These are phyloP conservation scores for Pseudozyma sp. DNA, from an alignment of 1,284 basidiomycete genomes.

Conservation along the genomic window DNA sequence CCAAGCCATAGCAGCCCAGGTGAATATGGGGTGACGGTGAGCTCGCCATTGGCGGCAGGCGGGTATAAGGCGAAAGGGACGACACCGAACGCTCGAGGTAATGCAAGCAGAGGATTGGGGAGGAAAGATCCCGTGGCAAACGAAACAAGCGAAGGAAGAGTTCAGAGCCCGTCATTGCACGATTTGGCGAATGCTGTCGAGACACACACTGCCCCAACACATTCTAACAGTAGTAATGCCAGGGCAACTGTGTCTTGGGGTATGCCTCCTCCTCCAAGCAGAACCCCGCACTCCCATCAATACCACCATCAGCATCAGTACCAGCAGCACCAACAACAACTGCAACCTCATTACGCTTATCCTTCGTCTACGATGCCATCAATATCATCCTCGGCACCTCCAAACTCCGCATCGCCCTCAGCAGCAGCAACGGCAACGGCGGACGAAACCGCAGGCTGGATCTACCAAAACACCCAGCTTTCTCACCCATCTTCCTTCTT, in stretches of 20 bases:
- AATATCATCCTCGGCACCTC: no score
- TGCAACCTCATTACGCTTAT: not conserved
- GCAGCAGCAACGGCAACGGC: not conserved
- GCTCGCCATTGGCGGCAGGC: not conserved
- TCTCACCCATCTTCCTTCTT: not conserved
- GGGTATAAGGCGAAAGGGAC: not conserved
- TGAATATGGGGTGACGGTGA: not conserved
- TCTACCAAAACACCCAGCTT: constrained; percentile 2
- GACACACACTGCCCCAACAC: constrained; percentile 9
- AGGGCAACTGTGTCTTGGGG: not conserved
- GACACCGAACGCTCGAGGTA: not conserved
- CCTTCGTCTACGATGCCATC: not conserved
- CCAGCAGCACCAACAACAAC: constrained; percentile 2
- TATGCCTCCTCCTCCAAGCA: not conserved
- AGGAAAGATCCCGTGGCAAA: not conserved
- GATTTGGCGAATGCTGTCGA: constrained; percentile 35
- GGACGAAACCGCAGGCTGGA: not conserved
- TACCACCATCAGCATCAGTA: not conserved
- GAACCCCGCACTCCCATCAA: not conserved
- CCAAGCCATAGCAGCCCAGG: not conserved
- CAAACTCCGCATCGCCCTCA: no score
- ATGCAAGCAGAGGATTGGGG: not conserved
- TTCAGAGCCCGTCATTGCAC: constrained; percentile 22
- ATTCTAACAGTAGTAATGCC: not conserved
- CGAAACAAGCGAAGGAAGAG: not conserved